phyloP scores from a whole-genome alignment of 225 moss, liverwort and hornwort genomes.

The Neckera pumila region DNA sequence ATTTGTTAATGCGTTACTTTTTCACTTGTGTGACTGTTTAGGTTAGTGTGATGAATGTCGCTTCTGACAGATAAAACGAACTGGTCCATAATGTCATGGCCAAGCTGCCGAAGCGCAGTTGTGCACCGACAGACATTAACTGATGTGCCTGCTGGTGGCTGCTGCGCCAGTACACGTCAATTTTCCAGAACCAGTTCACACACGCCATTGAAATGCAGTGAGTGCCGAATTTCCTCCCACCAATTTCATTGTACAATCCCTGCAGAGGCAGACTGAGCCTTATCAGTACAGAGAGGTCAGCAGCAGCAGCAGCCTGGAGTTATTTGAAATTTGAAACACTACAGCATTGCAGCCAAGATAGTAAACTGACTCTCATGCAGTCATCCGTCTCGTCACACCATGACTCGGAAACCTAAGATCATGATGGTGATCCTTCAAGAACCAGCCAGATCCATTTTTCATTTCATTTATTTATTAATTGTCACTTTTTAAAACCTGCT shows the following conservation, averaged over 20 bases:
- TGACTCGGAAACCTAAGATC: background rate
- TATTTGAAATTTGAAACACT: background rate
- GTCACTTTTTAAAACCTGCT: no score
- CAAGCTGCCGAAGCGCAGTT: background rate
- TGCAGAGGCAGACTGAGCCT: background rate
- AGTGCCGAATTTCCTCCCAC: background rate
- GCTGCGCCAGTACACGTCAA: background rate
- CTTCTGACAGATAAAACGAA: background rate
- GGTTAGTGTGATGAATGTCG: background rate
- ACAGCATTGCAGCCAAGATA: background rate
- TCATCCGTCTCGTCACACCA: background rate
- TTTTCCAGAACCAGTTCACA: background rate
- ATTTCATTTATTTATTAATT: background rate
- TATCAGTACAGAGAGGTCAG: background rate
- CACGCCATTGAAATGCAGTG: background rate
- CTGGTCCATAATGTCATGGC: background rate
- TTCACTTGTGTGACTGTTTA: background rate
- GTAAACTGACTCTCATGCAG: background rate
- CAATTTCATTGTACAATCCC: background rate
- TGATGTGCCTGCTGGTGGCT: background rate
- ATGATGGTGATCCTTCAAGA: background rate
- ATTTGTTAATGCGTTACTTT: background rate
- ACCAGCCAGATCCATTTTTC: background rate
- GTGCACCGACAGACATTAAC: slow-evolving; percentile 18
- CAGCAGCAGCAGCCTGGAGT: background rate